These are phyloP conservation scores for Fagus crenata DNA, from an alignment of 306 rosid genomes.

Conservation along the genomic window DNA sequence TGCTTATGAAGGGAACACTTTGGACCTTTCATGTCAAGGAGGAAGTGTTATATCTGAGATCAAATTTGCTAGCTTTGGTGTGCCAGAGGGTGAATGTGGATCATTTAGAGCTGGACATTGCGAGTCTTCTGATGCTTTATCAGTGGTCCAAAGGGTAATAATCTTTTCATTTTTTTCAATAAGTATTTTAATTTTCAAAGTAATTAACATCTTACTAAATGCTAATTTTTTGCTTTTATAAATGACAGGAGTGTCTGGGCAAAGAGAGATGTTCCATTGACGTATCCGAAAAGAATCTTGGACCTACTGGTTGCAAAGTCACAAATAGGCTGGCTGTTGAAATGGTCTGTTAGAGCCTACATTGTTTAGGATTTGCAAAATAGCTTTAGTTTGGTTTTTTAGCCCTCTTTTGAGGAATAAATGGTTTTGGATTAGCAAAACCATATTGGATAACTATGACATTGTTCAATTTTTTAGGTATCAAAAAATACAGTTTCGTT, in stretches of 20 bases:
- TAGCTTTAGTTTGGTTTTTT: not conserved
- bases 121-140: conserved; percentile 17
- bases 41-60: conserved; percentile 17
- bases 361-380: not conserved
- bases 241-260: conserved; percentile 23
- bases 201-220: too few species aligned
- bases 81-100: conserved; percentile 19
- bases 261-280: conserved; percentile 13
- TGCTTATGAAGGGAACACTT: conserved; percentile 25
- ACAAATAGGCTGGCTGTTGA: conserved; percentile 26
- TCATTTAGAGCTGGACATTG: conserved; percentile 12
- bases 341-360: not conserved
- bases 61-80: conserved; percentile 39
- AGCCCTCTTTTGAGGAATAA: too few species aligned
- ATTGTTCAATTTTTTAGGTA: too few species aligned
- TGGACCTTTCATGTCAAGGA: conserved; percentile 35
- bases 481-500: too few species aligned
- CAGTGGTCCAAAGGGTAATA: not conserved
- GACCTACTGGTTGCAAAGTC: conserved; percentile 25
- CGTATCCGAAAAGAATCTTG: conserved; percentile 9
- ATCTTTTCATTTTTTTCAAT: not conserved
- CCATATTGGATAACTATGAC: too few species aligned
- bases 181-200: not conserved
- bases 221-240: not conserved
- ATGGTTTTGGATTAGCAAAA: too few species aligned